Conservation (phyloP, 441 rosid genomes). For the Erysimum pusillum region DNA sequence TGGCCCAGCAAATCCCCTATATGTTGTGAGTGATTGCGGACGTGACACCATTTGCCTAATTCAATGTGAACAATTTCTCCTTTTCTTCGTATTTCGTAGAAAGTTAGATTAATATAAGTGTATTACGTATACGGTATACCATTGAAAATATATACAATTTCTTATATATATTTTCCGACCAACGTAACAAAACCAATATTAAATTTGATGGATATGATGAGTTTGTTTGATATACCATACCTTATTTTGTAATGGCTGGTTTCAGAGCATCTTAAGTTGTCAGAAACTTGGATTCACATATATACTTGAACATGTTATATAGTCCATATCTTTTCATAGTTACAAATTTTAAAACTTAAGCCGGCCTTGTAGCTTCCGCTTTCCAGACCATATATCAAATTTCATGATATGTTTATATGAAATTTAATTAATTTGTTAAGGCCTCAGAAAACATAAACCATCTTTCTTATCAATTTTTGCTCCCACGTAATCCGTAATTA, state of each 20-base stretch:
- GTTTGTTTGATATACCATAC: not conserved
- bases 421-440: not conserved
- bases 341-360: no score
- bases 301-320: constrained; percentile 21
- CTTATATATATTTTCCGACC: not conserved
- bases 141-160: not conserved
- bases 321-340: not conserved
- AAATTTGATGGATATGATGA: not conserved
- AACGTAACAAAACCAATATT: not conserved
- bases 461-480: not conserved
- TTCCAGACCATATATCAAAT: not conserved
- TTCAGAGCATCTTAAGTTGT: constrained; percentile 27
- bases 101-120: not conserved
- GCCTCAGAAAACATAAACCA: not conserved
- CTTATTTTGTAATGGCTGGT: not conserved
- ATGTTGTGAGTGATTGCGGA: constrained; percentile 24
- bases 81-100: constrained; percentile 15
- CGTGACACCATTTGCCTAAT: constrained; percentile 35
- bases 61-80: constrained; percentile 15
- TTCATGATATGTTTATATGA: not conserved
- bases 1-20: constrained; percentile 24
- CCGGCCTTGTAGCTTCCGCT: not conserved
- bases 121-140: not conserved
- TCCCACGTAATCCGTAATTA: not conserved
- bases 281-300: constrained; percentile 24